Evolutionary conservation across 768 basidiomycete genomes (phyloP), one percentile per base, ranked within the genome.

Genomic region (Agaricus sinodeliciosus): DNA sequence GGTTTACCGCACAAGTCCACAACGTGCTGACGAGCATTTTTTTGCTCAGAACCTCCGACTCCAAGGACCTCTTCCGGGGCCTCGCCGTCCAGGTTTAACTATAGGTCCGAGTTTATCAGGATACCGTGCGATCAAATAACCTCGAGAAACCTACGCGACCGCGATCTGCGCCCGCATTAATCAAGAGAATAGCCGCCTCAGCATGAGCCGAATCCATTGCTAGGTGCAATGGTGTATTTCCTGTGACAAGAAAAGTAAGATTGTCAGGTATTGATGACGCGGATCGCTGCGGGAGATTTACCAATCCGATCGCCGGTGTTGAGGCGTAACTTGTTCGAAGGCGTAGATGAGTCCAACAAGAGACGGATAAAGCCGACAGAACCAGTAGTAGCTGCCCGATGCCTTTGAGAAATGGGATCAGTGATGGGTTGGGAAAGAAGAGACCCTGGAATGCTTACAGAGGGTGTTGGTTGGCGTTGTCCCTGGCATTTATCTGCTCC

Each of bases 151-250:
- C 58, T 69, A 94, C 94, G 60, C 90, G 78, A 58, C 79, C 80
- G 27, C 95, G 84, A 74, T 97, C 95, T 7, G 94, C 94, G 16
- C 95, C 95, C 43, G 92, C 94, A 65, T 95, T 91, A 55, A 99
- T 95, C 47, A 99, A 77, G 46, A 88, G 67, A 2, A 93, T 88
- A 9, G 95, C 95, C 13, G 84, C 88, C 64, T 92, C 85, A 12
- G 90, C 95, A 63, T 97, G 90, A 15, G 86, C 95, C 49, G 90
- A 93, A 62, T 99, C 95, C 86, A 99, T 88, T 15, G 95, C 94
- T 28, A 99, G 81, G 75, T 99, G 96, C 35, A 99, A 72, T 2
- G 96, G 93, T 1, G 96, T 97, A 63, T 97, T 96, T 47, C 95
- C 94, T 90, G 45, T 55, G 26, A 53, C 15, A 44, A n/a, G 39